Evolutionary conservation across 768 basidiomycete genomes (phyloP), one percentile per base, ranked within the genome.

Genomic region (Leccinum subtestaceum): DNA sequence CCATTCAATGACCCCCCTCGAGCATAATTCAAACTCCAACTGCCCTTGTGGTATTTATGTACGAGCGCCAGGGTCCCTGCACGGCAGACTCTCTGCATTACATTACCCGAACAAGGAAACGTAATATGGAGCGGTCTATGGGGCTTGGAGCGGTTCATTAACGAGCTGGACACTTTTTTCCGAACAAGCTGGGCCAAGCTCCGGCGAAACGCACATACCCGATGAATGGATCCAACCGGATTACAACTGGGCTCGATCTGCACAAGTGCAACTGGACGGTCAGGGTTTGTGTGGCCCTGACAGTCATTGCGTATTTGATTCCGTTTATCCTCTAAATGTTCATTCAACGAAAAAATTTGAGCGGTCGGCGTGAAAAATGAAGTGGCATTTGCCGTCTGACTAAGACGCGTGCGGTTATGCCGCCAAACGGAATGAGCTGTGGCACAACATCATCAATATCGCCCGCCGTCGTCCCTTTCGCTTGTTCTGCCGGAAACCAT

Each of bases 311-410:
- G 21, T 49, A 17, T 49, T 49, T 29, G 48, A 49, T 49, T 49
- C 48, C 48, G 48, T 49, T 17, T 29, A 25, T 48, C 7, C 17
- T 40, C 17, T 17, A 40, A 40, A 40, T 40, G 38, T n/a, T 17
- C 38, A n/a, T 40, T 17, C 36, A 7, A 34, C 32, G 36, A 15
- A 15, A 15, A 15, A 15, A 15, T 7, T 36, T 15, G 34, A n/a
- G 8, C 2, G 43, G n/a, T n/a, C n/a, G 19, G 9, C 17, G n/a
- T n/a, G 10, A 34, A 48, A 52, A 55, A 52, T 65, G 51, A 46
- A 67, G 63, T 70, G 70, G 67, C 60, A 52, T 52, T 61, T 69
- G 51, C 71, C 69, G 69, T 62, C 71, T 73, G 70, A 72, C 67
- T 70, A 72, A 70, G 67, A 67, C 10, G 5, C 25, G 53, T 65